Evolutionary conservation across 495 filamentous ascomycete species (phyloP).

Genomic region (Usnea hakonensis): DNA sequence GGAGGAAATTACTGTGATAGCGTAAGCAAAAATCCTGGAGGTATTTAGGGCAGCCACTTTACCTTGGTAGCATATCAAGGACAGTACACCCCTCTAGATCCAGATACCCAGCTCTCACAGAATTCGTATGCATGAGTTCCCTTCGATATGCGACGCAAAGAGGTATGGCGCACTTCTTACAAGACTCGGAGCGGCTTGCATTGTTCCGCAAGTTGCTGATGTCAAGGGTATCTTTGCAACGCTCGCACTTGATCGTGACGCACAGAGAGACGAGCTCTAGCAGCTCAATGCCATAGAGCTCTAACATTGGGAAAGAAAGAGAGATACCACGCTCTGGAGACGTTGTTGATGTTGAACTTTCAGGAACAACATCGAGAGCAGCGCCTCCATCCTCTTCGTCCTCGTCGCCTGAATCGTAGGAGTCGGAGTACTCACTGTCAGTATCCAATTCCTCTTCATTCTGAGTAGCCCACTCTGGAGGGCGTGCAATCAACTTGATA

Average conservation of each 20-base stretch:
- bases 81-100: conserved; percentile 73
- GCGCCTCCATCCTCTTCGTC: conserved; percentile 42
- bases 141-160: conserved; percentile 65
- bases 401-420: conserved; percentile 33
- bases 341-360: conserved; percentile 16
- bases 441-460: conserved; percentile 32
- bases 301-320: conserved; percentile 73
- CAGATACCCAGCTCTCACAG: conserved; percentile 72
- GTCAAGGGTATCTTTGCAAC: conserved; percentile 74
- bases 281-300: conserved; percentile 75
- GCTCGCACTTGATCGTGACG: conserved; percentile 71
- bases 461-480: conserved; percentile 66
- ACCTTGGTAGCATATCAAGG: conserved; percentile 66
- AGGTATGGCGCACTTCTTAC: conserved; percentile 68
- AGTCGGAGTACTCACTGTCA: conserved; percentile 39
- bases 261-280: conserved; percentile 63
- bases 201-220: conserved; percentile 54
- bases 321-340: conserved; percentile 60
- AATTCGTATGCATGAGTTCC: conserved; percentile 70
- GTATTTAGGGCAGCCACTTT: not conserved
- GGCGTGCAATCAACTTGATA: conserved; percentile 68
- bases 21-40: not conserved
- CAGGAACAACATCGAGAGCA: conserved; percentile 21
- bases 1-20: conserved; percentile 55
- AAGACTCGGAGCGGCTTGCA: conserved; percentile 39